These are phyloP conservation scores for Epithele typhae DNA, from an alignment of 768 basidiomycete genomes.

Conservation along the genomic window DNA sequence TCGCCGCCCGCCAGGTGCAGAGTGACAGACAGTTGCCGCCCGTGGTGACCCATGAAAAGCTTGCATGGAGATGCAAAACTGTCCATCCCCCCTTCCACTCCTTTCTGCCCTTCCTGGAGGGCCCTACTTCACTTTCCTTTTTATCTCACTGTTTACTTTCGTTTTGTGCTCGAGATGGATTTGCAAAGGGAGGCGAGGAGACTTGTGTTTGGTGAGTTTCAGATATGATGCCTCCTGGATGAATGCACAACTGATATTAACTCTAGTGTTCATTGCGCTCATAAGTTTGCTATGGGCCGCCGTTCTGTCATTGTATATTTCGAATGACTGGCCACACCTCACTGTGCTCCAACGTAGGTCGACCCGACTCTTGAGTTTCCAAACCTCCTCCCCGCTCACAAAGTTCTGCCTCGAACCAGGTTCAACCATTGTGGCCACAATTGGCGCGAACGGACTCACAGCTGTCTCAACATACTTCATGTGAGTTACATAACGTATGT, in stretches of 20 bases:
- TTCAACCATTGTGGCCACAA: constrained; percentile 17
- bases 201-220: constrained; percentile 19
- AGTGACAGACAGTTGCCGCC: too few relatives aligned
- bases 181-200: constrained; percentile 21
- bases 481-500: constrained; percentile 6
- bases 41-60: too few relatives aligned
- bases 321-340: constrained; percentile 19
- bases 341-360: constrained; percentile 19
- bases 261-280: constrained; percentile 18
- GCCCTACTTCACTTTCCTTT: too few relatives aligned
- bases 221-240: background rate
- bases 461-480: constrained; percentile 25
- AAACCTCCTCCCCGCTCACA: too few relatives aligned
- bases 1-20: too few relatives aligned
- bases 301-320: constrained; percentile 20
- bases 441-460: constrained; percentile 17
- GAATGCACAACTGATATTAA: background rate
- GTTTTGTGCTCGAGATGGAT: constrained; percentile 19
- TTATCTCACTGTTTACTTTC: constrained; percentile 6
- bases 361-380: too few relatives aligned
- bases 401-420: constrained; percentile 9
- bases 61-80: too few relatives aligned
- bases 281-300: constrained; percentile 20
- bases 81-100: too few relatives aligned
- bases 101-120: too few relatives aligned